Evolutionary conservation across 345 rosid species (phyloP), one percentile per base, ranked within the genome.

Genomic region (Nasturtium officinale): DNA sequence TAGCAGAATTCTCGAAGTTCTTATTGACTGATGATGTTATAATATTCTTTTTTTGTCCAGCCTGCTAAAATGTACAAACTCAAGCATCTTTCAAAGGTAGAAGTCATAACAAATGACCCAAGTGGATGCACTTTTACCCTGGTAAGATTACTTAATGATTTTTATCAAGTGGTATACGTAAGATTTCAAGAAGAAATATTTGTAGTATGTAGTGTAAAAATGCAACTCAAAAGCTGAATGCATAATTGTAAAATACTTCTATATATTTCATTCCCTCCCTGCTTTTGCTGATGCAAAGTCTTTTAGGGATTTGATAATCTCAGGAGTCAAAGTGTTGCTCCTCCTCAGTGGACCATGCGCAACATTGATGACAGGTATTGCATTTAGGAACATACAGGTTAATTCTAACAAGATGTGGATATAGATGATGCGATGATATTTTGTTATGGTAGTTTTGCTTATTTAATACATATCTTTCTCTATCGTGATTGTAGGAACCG

Each of bases 291-390:
- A 87, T 54, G 51, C 51, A 76, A 51, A 65, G 70, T 82, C 38
- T 76, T 81, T 15, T 71, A 95, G 99, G 99, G 99, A 28, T 95
- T 95, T 86, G 99, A 95, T 79, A 95, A 95, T 83, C 98, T 95
- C 43, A 87, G 97, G 85, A 92, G 87, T 85, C 96, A 95, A 83
- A 89, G 89, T 80, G 99, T 95, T 75, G 85, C 97, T 78, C 98
- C 97, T 30, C 91, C 98, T 29, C 99, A 95, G 62, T 95, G 99
- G 99, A 95, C 97, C 55, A 92, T 95, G 99, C 98, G 98, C 70
- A 95, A 90, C 57, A 80, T 84, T 67, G 97, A 95, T 81, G 99
- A 95, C 80, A 88, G 99, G 99, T 95, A 76, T 33, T 38, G 20
- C 35, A 54, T 37, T 71, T 15, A 33, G 54, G 20, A 30, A 57